Evolutionary conservation across 805 yeast species (phyloP).

Genomic region (Candida odintsovae): DNA sequence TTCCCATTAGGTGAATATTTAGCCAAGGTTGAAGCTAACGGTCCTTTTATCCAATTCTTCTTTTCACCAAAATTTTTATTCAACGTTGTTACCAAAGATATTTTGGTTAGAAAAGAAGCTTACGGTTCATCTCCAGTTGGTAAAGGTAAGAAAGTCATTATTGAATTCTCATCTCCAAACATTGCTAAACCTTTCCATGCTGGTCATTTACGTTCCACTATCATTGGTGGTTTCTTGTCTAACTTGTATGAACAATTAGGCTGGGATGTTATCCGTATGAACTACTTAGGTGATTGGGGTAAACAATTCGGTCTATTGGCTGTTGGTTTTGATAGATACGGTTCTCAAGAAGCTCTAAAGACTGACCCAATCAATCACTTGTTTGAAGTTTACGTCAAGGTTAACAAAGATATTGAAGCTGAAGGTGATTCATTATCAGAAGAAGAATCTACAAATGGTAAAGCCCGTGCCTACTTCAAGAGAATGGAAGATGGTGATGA

Average conservation of each 20-base stretch:
- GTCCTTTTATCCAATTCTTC: slow-evolving; percentile 88
- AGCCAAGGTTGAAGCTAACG: slow-evolving; percentile 70
- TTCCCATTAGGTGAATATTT: slow-evolving; percentile 72
- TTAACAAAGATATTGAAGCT: slow-evolving; percentile 67
- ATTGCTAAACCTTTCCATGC: slow-evolving; percentile 99
- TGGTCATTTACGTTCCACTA: slow-evolving; percentile 96
- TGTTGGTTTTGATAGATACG: slow-evolving; percentile 84
- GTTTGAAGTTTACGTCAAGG: slow-evolving; percentile 86
- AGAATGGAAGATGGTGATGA: slow-evolving; percentile 92
- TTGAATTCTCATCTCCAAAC: slow-evolving; percentile 96
- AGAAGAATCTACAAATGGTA: slow-evolving; percentile 57
- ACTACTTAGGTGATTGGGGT: slow-evolving; percentile 99
- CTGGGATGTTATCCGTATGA: slow-evolving; percentile 87
- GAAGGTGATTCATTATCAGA: slow-evolving; percentile 46
- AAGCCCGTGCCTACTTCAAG: slow-evolving; percentile 83
- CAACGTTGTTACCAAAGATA: slow-evolving; percentile 63
- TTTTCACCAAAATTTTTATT: slow-evolving; percentile 63
- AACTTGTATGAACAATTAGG: slow-evolving; percentile 88
- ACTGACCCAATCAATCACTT: slow-evolving; percentile 89
- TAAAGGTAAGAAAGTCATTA: slow-evolving; percentile 57
- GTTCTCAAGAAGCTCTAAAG: slow-evolving; percentile 64
- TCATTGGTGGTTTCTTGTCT: slow-evolving; percentile 92
- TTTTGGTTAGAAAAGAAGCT: slow-evolving; percentile 47
- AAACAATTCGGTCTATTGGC: slow-evolving; percentile 97
- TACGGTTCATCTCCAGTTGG: slow-evolving; percentile 80